These are phyloP conservation scores for Chlamydomonas sp. DNA, from an alignment of 139 green algal genomes.

Conservation along the genomic window DNA sequence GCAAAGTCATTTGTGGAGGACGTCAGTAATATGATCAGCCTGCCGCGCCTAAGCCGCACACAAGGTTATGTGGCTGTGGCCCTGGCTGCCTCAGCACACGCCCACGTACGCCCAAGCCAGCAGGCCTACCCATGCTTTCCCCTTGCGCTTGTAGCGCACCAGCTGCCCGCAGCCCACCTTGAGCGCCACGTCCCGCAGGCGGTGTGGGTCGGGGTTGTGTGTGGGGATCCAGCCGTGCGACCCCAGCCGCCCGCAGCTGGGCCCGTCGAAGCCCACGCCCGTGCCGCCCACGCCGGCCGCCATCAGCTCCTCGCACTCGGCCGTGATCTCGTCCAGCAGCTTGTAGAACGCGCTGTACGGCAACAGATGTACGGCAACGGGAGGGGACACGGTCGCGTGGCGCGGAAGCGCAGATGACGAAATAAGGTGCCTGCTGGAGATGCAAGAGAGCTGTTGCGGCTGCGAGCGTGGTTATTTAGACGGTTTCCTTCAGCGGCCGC, in stretches of 20 bases:
- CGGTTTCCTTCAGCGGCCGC: too few relatives aligned
- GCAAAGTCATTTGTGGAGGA: not conserved
- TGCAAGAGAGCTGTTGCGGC: not conserved
- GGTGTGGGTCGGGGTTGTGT: constrained; percentile 51
- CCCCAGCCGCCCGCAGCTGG: constrained; percentile 55
- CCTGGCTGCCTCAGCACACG: not conserved
- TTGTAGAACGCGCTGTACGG: constrained; percentile 84
- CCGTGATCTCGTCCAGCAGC: constrained; percentile 88
- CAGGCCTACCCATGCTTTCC: not conserved
- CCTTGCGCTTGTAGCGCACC: not conserved
- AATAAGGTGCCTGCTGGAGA: not conserved
- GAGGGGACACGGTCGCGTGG: too few relatives aligned
- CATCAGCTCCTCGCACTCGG: constrained; percentile 89
- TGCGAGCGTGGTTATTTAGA: not conserved
- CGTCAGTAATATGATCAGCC: not conserved
- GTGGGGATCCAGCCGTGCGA: constrained; percentile 52
- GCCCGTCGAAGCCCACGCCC: constrained; percentile 65
- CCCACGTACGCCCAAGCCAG: not conserved
- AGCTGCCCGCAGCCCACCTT: not conserved
- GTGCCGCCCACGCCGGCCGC: constrained; percentile 73
- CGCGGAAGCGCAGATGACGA: not conserved
- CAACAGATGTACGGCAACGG: not conserved
- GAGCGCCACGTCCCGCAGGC: not conserved
- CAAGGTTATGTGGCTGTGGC: not conserved
- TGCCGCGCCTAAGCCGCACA: not conserved